Evolutionary conservation across 2,329 filamentous ascomycete genomes (phyloP).

Genomic region (Botrytis fragariae): DNA sequence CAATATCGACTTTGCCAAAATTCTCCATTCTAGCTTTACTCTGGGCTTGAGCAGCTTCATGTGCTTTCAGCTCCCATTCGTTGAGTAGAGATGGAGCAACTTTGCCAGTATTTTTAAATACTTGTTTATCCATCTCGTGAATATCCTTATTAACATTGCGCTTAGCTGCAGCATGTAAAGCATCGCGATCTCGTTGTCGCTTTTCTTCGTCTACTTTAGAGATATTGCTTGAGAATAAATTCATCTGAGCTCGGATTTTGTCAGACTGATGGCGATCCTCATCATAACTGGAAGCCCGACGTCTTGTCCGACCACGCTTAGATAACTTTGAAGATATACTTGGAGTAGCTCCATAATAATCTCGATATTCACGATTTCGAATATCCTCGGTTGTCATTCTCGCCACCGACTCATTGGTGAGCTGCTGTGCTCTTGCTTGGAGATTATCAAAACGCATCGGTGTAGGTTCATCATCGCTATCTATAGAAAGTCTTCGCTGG

Average conservation of each 20-base stretch:
- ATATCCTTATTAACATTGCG: slow-evolving; percentile 80
- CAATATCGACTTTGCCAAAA: slow-evolving; percentile 64
- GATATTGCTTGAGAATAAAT: slow-evolving; percentile 66
- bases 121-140: slow-evolving; percentile 76
- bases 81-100: slow-evolving; percentile 65
- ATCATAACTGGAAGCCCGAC: slow-evolving; percentile 67
- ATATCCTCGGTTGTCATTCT: slow-evolving; percentile 73
- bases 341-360: slow-evolving; percentile 65
- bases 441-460: slow-evolving; percentile 60
- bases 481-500: slow-evolving; percentile 38
- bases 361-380: slow-evolving; percentile 62
- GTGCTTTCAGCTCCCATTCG: slow-evolving; percentile 77
- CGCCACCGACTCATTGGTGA: slow-evolving; percentile 78
- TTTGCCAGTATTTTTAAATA: slow-evolving; percentile 74
- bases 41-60: slow-evolving; percentile 64
- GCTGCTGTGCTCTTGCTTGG: slow-evolving; percentile 82
- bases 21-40: slow-evolving; percentile 58
- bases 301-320: slow-evolving; percentile 55
- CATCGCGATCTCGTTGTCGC: slow-evolving; percentile 70
- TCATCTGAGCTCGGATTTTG: slow-evolving; percentile 76
- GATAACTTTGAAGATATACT: slow-evolving; percentile 50
- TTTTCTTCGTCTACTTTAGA: slow-evolving; percentile 71
- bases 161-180: slow-evolving; percentile 74
- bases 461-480: slow-evolving; percentile 42
- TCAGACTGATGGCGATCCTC: slow-evolving; percentile 61